Percentiles rank a stretch among this genome's conserved stretches.
Evolutionary conservation across 2,329 filamentous ascomycete species (phyloP).

Genomic region (Apiospora hydei): DNA sequence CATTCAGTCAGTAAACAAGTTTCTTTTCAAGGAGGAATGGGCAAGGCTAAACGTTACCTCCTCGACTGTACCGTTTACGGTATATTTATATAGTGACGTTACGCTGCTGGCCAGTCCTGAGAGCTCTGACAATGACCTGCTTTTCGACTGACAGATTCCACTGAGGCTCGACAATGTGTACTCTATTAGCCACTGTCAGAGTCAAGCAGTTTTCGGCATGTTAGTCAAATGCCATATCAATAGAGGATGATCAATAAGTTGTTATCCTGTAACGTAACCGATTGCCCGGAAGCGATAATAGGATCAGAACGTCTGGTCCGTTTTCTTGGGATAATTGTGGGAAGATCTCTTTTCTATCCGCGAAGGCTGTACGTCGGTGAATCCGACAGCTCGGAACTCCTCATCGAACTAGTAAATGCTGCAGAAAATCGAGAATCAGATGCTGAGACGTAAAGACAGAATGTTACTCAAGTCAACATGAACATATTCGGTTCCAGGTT

Average conservation of each 20-base stretch:
- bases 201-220: slow-evolving; percentile 8
- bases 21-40: too few species aligned
- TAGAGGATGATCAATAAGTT: too few species aligned
- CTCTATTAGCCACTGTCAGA: slow-evolving; percentile 16
- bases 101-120: slow-evolving; percentile 16
- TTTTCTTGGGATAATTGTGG: not conserved
- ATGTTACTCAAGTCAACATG: not conserved
- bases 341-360: not conserved
- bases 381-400: not conserved
- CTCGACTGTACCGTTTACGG: slow-evolving; percentile 21
- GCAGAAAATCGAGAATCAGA: slow-evolving; percentile 20
- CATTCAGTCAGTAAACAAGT: not conserved
- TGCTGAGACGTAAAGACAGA: slow-evolving; percentile 26
- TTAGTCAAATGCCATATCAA: not conserved
- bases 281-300: slow-evolving; percentile 27
- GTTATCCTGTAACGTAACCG: not conserved
- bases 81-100: slow-evolving; percentile 24
- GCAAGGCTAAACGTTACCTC: slow-evolving; percentile 1
- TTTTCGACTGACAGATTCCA: slow-evolving; percentile 27
- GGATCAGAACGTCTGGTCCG: not conserved
- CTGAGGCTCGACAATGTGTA: slow-evolving; percentile 26
- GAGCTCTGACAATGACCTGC: slow-evolving; percentile 22
- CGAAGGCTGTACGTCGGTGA: not conserved
- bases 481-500: too few species aligned
- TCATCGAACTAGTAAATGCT: not conserved